Evolutionary conservation across 768 basidiomycete species (phyloP), one percentile per base, ranked within the genome.

Genomic region (Tylopilus cervinicoccineus): DNA sequence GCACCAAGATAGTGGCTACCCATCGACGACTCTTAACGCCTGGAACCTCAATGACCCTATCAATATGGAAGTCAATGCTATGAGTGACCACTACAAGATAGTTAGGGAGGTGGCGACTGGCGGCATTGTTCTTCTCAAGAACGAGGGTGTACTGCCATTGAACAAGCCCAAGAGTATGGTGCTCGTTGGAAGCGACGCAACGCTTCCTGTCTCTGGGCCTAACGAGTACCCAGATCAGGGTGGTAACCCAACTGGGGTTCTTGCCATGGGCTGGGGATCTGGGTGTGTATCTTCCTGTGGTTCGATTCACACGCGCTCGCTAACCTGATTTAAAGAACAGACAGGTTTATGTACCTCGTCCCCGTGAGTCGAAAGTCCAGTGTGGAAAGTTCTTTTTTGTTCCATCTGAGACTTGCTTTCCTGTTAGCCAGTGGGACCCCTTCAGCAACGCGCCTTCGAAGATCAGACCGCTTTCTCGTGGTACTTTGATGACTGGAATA

Each of bases 181-280:
- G 2, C 55, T 88, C 39, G 71, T 84, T 45, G 87, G 86, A 19
- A 80, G 80, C 51, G 77, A 80, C 54, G 78, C 79, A 6, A 86
- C 79, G 6, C 86, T 87, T 1, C 78, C 80, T 19, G 67, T 56
- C 34, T 67, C 73, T 24, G 90, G 90, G 0, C 86, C 89, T 0
- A 92, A 91, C 58, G 76, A 80, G 44, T 89, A 81, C 44, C 17
- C 67, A 8, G 85, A 90, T 53, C 79, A 67, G 22, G 81, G 77
- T 40, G 82, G 83, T 22, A 68, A 72, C 38, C 66, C 70, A 26
- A 78, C 76, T 40, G 91, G 91, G 10, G 75, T 86, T 16, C 74
- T 96, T 19, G 91, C 90, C 8, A 86, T 93, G 84, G 92, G 92
- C 13, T 96, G 93, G 93, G 93, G 91, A 31, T 87, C 84, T 42